phyloP scores from a whole-genome alignment of 371 early-diverging fungal genomes.

The Haplosporangium sp. region DNA sequence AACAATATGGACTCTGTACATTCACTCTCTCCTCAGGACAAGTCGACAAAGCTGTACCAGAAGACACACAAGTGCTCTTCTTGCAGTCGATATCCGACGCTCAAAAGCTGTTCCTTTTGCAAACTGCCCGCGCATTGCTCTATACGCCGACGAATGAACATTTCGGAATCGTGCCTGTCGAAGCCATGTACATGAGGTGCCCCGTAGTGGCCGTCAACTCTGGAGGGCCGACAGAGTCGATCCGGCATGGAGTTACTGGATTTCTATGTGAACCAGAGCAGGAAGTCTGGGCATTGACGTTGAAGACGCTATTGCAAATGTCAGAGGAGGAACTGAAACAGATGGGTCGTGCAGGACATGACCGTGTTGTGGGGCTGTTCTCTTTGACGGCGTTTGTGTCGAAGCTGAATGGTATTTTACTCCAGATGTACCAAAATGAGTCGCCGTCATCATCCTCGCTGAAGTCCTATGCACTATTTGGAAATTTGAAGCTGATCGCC shows the following conservation, averaged over 20 bases:
- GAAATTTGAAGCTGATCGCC: conserved; percentile 2
- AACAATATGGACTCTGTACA: conserved; percentile 57
- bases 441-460: background rate
- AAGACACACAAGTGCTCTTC: conserved; percentile 79
- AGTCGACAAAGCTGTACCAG: conserved; percentile 55
- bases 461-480: conserved; percentile 18
- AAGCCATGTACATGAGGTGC: conserved; percentile 90
- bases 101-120: conserved; percentile 81
- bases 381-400: conserved; percentile 74
- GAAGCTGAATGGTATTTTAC: conserved; percentile 71
- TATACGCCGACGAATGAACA: conserved; percentile 97
- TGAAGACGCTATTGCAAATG: conserved; percentile 60
- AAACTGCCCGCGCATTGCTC: conserved; percentile 70
- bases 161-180: conserved; percentile 96
- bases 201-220: conserved; percentile 91
- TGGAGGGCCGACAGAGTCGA: conserved; percentile 89
- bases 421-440: conserved; percentile 36
- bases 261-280: conserved; percentile 73
- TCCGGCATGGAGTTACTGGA: conserved; percentile 82
- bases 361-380: conserved; percentile 72
- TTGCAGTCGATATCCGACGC: conserved; percentile 89
- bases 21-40: conserved; percentile 54
- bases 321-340: conserved; percentile 18
- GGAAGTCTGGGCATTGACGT: conserved; percentile 72
- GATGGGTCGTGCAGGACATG: conserved; percentile 67